These are phyloP conservation scores for Mycena alexandri DNA, from an alignment of 768 basidiomycete species.

Conservation along the genomic window DNA sequence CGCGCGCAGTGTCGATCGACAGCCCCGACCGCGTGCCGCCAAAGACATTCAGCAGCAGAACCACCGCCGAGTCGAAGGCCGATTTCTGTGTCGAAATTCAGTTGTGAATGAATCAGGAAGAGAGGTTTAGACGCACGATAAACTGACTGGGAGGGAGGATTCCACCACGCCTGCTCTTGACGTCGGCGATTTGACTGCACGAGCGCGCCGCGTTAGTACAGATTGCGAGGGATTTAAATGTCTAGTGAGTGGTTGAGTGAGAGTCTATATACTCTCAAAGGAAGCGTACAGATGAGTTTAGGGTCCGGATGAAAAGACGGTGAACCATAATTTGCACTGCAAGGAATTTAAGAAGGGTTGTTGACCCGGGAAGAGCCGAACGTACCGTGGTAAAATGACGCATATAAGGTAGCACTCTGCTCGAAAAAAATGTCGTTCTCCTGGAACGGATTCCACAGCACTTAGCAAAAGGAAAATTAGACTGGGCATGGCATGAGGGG, in stretches of 20 bases:
- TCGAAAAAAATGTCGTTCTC: slow-evolving; percentile 49
- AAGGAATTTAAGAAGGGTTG: not conserved
- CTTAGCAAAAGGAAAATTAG: slow-evolving; percentile 34
- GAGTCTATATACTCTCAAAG: not conserved
- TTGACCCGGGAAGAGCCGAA: not conserved
- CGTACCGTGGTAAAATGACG: slow-evolving; percentile 25
- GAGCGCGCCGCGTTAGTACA: slow-evolving; percentile 76
- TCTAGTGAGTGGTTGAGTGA: not conserved
- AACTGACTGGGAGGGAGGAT: slow-evolving; percentile 36
- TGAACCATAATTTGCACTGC: slow-evolving; percentile 65
- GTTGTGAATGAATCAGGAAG: no score
- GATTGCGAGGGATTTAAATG: slow-evolving; percentile 66
- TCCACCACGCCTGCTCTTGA: slow-evolving; percentile 46
- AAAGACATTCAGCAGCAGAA: slow-evolving; percentile 60
- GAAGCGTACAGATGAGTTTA: slow-evolving; percentile 30
- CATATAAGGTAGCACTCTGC: slow-evolving; percentile 47
- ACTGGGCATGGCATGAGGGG: not conserved
- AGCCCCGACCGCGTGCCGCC: slow-evolving; percentile 48
- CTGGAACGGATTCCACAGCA: slow-evolving; percentile 52
- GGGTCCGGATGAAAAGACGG: slow-evolving; percentile 69
- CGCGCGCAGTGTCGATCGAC: slow-evolving; percentile 45
- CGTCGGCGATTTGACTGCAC: slow-evolving; percentile 67
- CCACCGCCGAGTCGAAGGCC: slow-evolving; percentile 57
- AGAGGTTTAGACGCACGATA: slow-evolving; percentile 1
- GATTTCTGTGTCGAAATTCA: slow-evolving; percentile 34